Evolutionary conservation across 345 rosid species (phyloP).

Genomic region (Conringia planisiliqua): DNA sequence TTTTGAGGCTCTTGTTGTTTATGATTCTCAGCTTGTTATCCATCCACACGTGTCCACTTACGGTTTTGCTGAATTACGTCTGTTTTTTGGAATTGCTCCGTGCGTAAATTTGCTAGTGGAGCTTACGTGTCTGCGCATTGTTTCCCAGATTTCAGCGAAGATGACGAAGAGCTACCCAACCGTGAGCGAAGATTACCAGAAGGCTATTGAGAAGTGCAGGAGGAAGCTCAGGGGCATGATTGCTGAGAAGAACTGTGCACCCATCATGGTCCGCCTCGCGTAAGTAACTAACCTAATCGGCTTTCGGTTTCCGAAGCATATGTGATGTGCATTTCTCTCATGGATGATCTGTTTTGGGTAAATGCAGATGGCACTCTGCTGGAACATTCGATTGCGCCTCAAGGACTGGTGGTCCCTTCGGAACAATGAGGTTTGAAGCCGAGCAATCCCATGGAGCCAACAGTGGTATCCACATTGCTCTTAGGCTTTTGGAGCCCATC

Average conservation of each 20-base stretch:
- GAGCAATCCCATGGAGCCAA: constrained; percentile 86
- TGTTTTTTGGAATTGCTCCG: not conserved
- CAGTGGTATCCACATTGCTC: constrained; percentile 79
- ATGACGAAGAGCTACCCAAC: constrained; percentile 86
- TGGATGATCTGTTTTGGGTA: not conserved
- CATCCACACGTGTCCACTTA: not conserved
- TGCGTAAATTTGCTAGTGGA: not conserved
- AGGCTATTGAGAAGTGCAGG: constrained; percentile 76
- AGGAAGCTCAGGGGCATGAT: constrained; percentile 83
- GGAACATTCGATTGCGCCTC: constrained; percentile 83
- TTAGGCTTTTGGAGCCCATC: constrained; percentile 82
- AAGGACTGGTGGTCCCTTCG: constrained; percentile 91
- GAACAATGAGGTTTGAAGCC: constrained; percentile 64
- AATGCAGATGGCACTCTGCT: constrained; percentile 92
- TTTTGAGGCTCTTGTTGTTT: not conserved
- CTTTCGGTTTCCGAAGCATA: not conserved
- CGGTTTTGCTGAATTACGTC: not conserved
- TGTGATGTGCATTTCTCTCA: not conserved
- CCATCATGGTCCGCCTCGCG: constrained; percentile 93
- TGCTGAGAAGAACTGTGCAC: constrained; percentile 92
- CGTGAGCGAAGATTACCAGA: constrained; percentile 73
- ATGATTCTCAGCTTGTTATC: not conserved
- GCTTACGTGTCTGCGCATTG: not conserved
- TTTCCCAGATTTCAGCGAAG: constrained; percentile 13
- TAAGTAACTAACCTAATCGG: constrained; percentile 25